Base-by-base conservation (phyloP, 164 flowering plant genomes). In the Sextonia rubra region DNA sequence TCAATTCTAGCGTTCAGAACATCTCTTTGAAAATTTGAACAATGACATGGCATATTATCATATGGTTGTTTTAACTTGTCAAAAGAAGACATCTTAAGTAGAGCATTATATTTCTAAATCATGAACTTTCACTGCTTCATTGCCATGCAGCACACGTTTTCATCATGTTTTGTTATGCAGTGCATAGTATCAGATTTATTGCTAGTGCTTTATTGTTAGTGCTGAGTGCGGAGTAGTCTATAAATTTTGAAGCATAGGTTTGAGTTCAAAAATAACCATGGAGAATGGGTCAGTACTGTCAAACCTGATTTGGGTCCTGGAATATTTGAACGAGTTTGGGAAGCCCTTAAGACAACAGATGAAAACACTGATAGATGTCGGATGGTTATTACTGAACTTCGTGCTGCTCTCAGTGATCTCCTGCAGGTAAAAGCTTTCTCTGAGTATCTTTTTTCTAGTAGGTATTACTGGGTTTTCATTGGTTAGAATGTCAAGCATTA, bases 261-360 rank as follows among this genome's bases (percentile, higher is more conserved):
- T 77, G 98, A 94, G 72, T 88, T 94, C 90, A 94, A 91, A 83
- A 85, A 77, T 63, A 94, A 94, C 79, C 97, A 94, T 75, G 90
- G 84, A 15, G 90, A 92, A 70, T 94, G 98, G 98, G 86, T 94
- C 24, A 79, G 69, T 5, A 66, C 80, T 6, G 87, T 85, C 23
- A 87, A 86, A 64, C 97, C 98, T 70, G 77, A 87, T 68, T 80
- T 94, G 72, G 97, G 97, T 52, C 93, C 97, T 0, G 95, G 94
- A 29, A 80, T 92, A 77, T 76, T 78, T 9, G 91, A 92, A 79
- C 81, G 95, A 61, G 86, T 94, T 24, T 80, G 83, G 86, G 92
- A 88, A 79, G 97, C 98, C 20, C 58, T 94, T 24, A 70, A 47
- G 30, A 23, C 85, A 76, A 82, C 90, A 23, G 86, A 80, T 26